Conservation (phyloP, 2,329 filamentous ascomycete species). For the Knufia petricola region DNA sequence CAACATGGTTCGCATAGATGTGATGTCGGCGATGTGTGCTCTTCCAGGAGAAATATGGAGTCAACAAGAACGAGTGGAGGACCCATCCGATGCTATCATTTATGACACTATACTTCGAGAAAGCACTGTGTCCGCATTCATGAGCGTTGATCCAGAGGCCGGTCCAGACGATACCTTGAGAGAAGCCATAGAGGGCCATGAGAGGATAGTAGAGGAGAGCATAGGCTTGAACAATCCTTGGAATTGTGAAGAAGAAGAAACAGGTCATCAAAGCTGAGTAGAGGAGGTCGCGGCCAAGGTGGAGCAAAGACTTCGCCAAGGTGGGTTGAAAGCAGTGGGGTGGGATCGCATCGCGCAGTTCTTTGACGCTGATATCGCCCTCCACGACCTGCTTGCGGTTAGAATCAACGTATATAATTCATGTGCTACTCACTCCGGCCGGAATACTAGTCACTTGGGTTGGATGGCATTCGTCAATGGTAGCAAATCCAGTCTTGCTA, state of each 20-base stretch:
- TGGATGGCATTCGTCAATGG: too few species aligned
- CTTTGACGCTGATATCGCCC: neutral
- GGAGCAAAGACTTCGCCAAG: slow-evolving; percentile 42
- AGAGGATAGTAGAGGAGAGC: slow-evolving; percentile 28
- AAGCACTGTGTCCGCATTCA: slow-evolving; percentile 61
- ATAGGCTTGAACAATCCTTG: slow-evolving; percentile 29
- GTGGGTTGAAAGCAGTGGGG: slow-evolving; percentile 53
- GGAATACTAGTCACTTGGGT: too few species aligned
- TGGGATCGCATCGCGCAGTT: slow-evolving; percentile 43
- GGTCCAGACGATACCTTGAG: slow-evolving; percentile 57
- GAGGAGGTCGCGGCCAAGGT: slow-evolving; percentile 47
- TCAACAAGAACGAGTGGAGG: slow-evolving; percentile 56
- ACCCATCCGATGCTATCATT: slow-evolving; percentile 56
- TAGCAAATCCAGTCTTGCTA: too few species aligned
- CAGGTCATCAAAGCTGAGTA: slow-evolving; percentile 43
- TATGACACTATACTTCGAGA: slow-evolving; percentile 47
- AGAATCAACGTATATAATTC: too few species aligned
- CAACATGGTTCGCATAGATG: slow-evolving; percentile 57
- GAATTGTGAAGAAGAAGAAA: slow-evolving; percentile 44
- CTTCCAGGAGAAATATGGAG: slow-evolving; percentile 66
- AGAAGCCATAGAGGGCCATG: slow-evolving; percentile 49
- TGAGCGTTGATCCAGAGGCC: slow-evolving; percentile 63
- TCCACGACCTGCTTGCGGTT: neutral
- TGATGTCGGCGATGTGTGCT: slow-evolving; percentile 62
- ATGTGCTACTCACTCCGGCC: too few species aligned